These are phyloP conservation scores for Myxozyma melibiosi DNA, from an alignment of 805 yeast genomes.

Conservation along the genomic window DNA sequence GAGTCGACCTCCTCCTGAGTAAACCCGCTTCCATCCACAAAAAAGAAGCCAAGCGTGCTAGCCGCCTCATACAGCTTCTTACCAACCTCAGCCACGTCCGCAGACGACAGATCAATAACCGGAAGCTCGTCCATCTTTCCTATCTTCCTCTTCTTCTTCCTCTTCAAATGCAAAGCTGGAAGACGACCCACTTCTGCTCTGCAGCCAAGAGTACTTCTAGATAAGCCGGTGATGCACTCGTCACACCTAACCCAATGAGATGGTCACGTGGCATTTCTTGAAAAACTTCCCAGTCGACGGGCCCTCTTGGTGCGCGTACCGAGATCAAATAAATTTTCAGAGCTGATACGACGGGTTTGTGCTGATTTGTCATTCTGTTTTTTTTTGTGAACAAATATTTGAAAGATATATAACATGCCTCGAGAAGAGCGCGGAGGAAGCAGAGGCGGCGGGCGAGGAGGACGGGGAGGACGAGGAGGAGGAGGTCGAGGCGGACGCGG, in stretches of 20 bases:
- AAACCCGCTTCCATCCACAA: slow-evolving; percentile 69
- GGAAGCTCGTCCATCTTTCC: slow-evolving; percentile 27
- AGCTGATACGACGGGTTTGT: too few relatives aligned
- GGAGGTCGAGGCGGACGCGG: slow-evolving; percentile 5
- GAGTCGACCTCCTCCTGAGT: slow-evolving; percentile 55
- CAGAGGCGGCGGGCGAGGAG: slow-evolving; percentile 1
- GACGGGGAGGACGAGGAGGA: background rate
- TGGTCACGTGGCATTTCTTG: background rate
- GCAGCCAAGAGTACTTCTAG: background rate
- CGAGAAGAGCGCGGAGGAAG: slow-evolving; percentile 3
- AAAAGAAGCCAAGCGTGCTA: slow-evolving; percentile 63
- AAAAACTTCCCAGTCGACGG: too few relatives aligned
- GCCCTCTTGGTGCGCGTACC: too few relatives aligned
- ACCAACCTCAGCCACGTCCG: slow-evolving; percentile 49
- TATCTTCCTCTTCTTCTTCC: background rate
- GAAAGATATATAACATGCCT: background rate
- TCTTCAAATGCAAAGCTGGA: background rate
- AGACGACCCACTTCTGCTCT: background rate
- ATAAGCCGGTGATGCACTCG: background rate
- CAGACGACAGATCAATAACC: slow-evolving; percentile 55
- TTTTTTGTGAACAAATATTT: too few relatives aligned
- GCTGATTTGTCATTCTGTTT: background rate
- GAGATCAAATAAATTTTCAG: too few relatives aligned
- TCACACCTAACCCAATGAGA: background rate
- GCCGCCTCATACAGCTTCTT: slow-evolving; percentile 60